A percentile compares a stretch with the other conserved stretches of the same genome.
phyloP scores from a whole-genome alignment of 148 eudicot genomes.

The Dysphania ambrosioides region DNA sequence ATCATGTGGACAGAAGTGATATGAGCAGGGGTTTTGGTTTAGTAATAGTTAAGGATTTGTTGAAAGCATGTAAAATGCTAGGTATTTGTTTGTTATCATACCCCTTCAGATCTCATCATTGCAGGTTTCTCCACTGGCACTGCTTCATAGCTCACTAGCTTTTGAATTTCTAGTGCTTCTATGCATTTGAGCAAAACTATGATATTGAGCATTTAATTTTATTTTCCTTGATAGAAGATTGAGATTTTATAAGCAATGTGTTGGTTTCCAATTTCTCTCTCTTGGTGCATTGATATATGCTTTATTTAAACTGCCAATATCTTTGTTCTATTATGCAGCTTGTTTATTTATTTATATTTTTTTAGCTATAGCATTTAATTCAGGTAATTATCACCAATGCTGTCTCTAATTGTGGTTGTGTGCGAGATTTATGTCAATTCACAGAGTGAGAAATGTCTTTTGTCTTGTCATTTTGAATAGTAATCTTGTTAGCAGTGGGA shows the following conservation, averaged over 20 bases:
- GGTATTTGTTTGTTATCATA: no score
- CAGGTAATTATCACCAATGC: no score
- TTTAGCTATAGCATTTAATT: neutral
- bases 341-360: neutral
- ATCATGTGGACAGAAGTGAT: no score
- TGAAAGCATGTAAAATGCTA: no score
- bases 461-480: neutral
- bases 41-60: no score
- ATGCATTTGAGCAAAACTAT: neutral
- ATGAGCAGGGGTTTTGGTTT: no score
- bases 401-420: neutral
- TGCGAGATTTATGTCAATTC: neutral
- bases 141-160: no score
- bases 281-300: neutral
- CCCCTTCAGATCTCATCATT: no score
- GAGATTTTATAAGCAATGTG: neutral
- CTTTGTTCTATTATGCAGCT: neutral
- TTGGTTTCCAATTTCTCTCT: neutral
- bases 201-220: neutral
- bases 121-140: no score
- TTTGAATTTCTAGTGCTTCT: no score
- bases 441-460: neutral
- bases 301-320: neutral
- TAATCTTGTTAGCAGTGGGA: no score
- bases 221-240: no score